phyloP scores from a whole-genome alignment of 148 eudicot species.

The Amaranthus cruentus region DNA sequence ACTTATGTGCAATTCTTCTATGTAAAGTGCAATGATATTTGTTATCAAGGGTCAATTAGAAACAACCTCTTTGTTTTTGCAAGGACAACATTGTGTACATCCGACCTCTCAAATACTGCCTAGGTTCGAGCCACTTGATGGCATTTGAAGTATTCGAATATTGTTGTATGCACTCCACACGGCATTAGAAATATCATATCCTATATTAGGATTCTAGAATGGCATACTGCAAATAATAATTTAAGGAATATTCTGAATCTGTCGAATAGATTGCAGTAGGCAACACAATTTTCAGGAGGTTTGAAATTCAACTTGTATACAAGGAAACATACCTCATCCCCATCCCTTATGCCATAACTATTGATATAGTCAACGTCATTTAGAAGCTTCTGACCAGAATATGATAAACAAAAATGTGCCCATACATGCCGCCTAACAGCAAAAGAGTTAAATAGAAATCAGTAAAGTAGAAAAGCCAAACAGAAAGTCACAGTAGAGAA shows the following conservation, averaged over 20 bases:
- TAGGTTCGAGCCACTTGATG: no score
- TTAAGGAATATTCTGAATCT: not conserved
- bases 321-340: slow-evolving; percentile 58
- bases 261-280: not conserved
- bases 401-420: slow-evolving; percentile 85
- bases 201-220: not conserved
- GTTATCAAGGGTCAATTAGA: no score
- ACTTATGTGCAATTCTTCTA: no score
- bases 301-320: slow-evolving; percentile 1
- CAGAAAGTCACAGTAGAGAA: not conserved
- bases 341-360: slow-evolving; percentile 57
- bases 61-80: no score
- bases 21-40: no score
- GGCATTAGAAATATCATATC: not conserved
- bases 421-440: slow-evolving; percentile 70
- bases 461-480: not conserved
- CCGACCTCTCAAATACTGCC: no score
- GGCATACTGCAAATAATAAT: not conserved
- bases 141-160: not conserved
- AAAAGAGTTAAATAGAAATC: not conserved
- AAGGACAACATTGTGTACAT: no score
- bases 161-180: not conserved
- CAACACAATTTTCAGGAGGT: not conserved
- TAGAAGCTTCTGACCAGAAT: slow-evolving; percentile 61
- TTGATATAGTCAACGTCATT: slow-evolving; percentile 41